Conservation (phyloP, 2,329 filamentous ascomycete species). For the Neopestalotiopsis clavispora region DNA sequence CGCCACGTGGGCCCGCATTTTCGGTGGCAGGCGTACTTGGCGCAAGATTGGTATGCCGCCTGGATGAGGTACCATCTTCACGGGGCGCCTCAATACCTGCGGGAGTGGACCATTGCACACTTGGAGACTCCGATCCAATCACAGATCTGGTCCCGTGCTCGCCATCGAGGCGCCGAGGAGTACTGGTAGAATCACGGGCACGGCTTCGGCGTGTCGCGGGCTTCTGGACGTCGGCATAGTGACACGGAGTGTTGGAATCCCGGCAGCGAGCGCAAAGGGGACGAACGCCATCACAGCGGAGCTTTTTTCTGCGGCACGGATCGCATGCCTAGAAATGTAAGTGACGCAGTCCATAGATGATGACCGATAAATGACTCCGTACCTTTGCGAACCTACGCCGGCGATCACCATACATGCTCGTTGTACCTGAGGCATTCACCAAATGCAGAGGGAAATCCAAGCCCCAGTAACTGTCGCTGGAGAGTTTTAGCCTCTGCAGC, state of each 20-base stretch:
- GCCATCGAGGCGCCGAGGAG: too few species aligned
- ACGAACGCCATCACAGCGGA: constrained; percentile 12
- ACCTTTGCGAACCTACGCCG: constrained; percentile 3
- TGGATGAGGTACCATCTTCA: neutral
- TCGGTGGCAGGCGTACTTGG: too few species aligned
- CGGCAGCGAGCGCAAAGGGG: constrained; percentile 6
- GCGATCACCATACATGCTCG: neutral
- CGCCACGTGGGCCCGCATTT: too few species aligned
- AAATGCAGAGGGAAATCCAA: too few species aligned
- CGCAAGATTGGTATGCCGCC: too few species aligned
- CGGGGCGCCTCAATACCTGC: neutral
- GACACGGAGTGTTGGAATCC: neutral
- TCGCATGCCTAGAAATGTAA: neutral
- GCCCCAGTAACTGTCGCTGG: too few species aligned
- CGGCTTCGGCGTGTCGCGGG: neutral
- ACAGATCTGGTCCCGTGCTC: neutral
- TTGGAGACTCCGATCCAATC: neutral
- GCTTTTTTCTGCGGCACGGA: constrained; percentile 2
- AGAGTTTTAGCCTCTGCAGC: too few species aligned
- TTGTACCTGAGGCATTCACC: too few species aligned
- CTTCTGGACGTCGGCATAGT: constrained; percentile 8
- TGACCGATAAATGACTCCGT: too few species aligned
- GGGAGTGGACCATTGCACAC: neutral
- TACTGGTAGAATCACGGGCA: neutral
- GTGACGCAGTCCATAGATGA: too few species aligned